These are phyloP conservation scores for Coniochaeta sp. DNA, from an alignment of 2,329 filamentous ascomycete genomes.

Conservation along the genomic window DNA sequence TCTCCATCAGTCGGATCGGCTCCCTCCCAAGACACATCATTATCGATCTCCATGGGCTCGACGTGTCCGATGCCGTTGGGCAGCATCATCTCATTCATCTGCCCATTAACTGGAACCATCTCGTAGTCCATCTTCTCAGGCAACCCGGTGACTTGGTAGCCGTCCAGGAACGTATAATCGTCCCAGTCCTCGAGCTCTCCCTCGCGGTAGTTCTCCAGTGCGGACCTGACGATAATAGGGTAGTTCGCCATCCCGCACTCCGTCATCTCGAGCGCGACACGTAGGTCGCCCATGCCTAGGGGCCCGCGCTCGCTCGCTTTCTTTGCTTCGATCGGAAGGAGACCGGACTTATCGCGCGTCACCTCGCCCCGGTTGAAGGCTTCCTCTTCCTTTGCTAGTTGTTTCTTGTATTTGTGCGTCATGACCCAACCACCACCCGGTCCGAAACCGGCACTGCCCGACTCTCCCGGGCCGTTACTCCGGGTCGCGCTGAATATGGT, in stretches of 20 bases:
- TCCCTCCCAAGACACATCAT: slow-evolving; percentile 57
- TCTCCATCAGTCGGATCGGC: slow-evolving; percentile 42
- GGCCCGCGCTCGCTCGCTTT: slow-evolving; percentile 64
- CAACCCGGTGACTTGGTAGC: slow-evolving; percentile 16
- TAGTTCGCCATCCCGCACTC: slow-evolving; percentile 72
- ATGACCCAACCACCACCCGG: slow-evolving; percentile 65
- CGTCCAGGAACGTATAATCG: slow-evolving; percentile 48
- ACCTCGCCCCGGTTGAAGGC: slow-evolving; percentile 66
- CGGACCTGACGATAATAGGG: slow-evolving; percentile 63
- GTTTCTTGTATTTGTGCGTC: slow-evolving; percentile 68
- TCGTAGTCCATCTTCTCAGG: slow-evolving; percentile 20
- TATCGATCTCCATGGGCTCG: slow-evolving; percentile 54
- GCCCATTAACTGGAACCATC: slow-evolving; percentile 25
- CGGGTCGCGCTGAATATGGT: slow-evolving; percentile 57
- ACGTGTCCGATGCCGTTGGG: slow-evolving; percentile 36
- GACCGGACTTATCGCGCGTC: slow-evolving; percentile 63
- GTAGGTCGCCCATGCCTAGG: slow-evolving; percentile 70
- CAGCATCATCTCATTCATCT: slow-evolving; percentile 26
- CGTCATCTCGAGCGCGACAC: slow-evolving; percentile 66
- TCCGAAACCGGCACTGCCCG: slow-evolving; percentile 54
- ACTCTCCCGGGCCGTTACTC: slow-evolving; percentile 57
- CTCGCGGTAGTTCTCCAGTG: slow-evolving; percentile 66
- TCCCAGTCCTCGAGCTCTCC: slow-evolving; percentile 64
- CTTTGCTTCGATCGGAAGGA: slow-evolving; percentile 75
- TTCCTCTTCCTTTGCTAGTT: slow-evolving; percentile 69